Percentiles rank a stretch among this genome's conserved stretches.
Evolutionary conservation across 2,329 filamentous ascomycete species (phyloP).

Genomic region (Talaromyces pinophilus): DNA sequence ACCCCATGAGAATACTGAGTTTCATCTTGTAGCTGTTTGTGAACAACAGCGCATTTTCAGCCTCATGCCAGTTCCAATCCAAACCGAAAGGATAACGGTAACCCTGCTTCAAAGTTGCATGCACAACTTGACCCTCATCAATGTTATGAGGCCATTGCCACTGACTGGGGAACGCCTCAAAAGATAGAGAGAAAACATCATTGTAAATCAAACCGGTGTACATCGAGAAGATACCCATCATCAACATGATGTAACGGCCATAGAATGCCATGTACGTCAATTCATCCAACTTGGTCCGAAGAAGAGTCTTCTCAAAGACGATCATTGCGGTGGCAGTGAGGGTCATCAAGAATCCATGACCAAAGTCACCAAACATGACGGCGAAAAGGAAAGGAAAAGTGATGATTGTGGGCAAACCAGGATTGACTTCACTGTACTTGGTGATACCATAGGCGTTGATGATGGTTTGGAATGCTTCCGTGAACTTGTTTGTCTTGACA

Average conservation of each 20-base stretch:
- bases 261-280: constrained; percentile 99
- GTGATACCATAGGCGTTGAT: constrained; percentile 98
- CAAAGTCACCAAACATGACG: constrained; percentile 99
- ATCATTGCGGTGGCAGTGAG: constrained; percentile 86
- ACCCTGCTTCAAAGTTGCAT: constrained; percentile 66
- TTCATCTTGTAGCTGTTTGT: constrained; percentile 99
- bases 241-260: constrained; percentile 94
- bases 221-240: constrained; percentile 97
- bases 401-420: constrained; percentile 89
- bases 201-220: constrained; percentile 98
- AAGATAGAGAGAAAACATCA: constrained; percentile 90
- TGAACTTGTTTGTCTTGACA: constrained; percentile 98
- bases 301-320: constrained; percentile 85
- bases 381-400: constrained; percentile 99
- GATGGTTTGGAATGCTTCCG: constrained; percentile 96
- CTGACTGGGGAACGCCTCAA: constrained; percentile 84
- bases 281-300: constrained; percentile 88
- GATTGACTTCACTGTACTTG: constrained; percentile 97
- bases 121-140: constrained; percentile 63
- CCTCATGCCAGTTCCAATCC: constrained; percentile 94
- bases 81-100: constrained; percentile 95
- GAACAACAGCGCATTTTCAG: constrained; percentile 93
- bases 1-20: constrained; percentile 95
- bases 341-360: constrained; percentile 89
- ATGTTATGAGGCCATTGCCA: constrained; percentile 82